Evolutionary conservation across 345 rosid species (phyloP).

Genomic region (Conringia planisiliqua): DNA sequence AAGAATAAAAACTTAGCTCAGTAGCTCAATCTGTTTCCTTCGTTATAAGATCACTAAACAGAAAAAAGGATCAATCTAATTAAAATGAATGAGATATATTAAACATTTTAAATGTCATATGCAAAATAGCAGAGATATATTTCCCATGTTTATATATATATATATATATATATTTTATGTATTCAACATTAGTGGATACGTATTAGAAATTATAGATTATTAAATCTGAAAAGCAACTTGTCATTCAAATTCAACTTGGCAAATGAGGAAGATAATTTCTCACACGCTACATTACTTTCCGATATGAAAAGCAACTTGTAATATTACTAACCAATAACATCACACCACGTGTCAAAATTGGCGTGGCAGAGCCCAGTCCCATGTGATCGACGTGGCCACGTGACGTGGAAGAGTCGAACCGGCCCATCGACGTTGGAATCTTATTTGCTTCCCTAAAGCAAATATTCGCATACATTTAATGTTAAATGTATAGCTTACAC

Average conservation of each 20-base stretch:
- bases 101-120: neutral
- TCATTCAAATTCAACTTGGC: conserved; percentile 8
- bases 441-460: conserved; percentile 17
- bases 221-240: neutral
- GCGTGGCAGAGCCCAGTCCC: conserved; percentile 26
- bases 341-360: neutral
- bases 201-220: neutral
- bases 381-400: conserved; percentile 22
- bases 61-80: neutral
- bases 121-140: neutral
- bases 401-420: conserved; percentile 26
- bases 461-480: conserved; percentile 31
- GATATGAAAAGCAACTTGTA: neutral
- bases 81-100: neutral
- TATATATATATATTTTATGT: neutral
- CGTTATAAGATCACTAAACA: neutral
- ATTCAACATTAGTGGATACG: neutral
- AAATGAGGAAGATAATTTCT: neutral
- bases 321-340: neutral
- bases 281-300: neutral
- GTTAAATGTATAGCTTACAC: neutral
- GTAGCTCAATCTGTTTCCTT: neutral
- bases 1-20: neutral
- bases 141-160: neutral
- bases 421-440: conserved; percentile 23